Conservation (phyloP, 306 rosid genomes). For the Medicago truncatula region MtrunA17r5.0-ANR NC_053045.1:49342501-49343000, state of each 20-base stretch:
- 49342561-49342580: background rate
- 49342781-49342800: constrained; percentile 9
- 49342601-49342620: background rate
- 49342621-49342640: background rate
- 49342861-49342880: constrained; percentile 19
- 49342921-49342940: constrained; percentile 28
- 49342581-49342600: background rate
- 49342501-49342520: constrained; percentile 44
- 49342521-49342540: constrained; percentile 24
- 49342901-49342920: constrained; percentile 45
- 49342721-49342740: constrained; percentile 5
- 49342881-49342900: constrained; percentile 52
- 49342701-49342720: constrained; percentile 70
- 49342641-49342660: constrained; percentile 53
- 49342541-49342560: background rate
- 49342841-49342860: constrained; percentile 37
- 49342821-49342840: constrained; percentile 46
- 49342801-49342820: constrained; percentile 35
- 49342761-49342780: constrained; percentile 2
- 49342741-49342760: background rate
- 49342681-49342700: constrained; percentile 68
- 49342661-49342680: constrained; percentile 56
- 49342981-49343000: constrained; percentile 36
- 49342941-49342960: background rate
- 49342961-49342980: background rate